A percentile compares a stretch with the other conserved stretches of the same genome.
These are phyloP conservation scores for Lentithecium fluviatile DNA, from an alignment of 495 filamentous ascomycete genomes.

Conservation along the genomic window DNA sequence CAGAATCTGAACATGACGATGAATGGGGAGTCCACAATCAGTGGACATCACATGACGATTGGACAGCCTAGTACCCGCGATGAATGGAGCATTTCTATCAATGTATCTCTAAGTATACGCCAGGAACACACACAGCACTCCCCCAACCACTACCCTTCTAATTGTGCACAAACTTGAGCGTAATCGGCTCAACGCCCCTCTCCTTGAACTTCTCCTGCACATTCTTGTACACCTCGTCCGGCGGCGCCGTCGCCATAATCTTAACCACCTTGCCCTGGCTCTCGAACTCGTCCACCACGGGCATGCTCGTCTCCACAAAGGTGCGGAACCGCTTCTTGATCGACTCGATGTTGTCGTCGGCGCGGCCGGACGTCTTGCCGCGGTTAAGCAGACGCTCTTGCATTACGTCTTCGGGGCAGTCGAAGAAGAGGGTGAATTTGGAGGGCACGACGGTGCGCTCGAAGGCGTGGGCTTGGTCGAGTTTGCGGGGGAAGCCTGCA, in stretches of 20 bases:
- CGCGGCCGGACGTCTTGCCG: conserved; percentile 84
- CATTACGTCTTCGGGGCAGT: conserved; percentile 88
- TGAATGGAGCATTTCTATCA: too few relatives aligned
- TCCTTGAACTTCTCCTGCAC: conserved; percentile 58
- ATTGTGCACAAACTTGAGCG: conserved; percentile 16
- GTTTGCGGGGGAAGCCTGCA: conserved; percentile 85
- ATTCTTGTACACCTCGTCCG: conserved; percentile 71
- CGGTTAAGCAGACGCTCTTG: conserved; percentile 76
- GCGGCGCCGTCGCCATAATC: conserved; percentile 63
- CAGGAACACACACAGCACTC: too few relatives aligned
- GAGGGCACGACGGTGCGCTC: conserved; percentile 83
- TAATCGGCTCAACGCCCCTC: conserved; percentile 45
- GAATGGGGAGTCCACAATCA: too few relatives aligned
- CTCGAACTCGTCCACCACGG: conserved; percentile 85
- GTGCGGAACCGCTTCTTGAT: conserved; percentile 94
- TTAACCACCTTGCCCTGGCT: conserved; percentile 73
- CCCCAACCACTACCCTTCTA: neutral
- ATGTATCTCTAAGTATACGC: too few relatives aligned
- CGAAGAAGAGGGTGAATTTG: conserved; percentile 82
- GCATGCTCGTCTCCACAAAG: conserved; percentile 95
- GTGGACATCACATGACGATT: too few relatives aligned
- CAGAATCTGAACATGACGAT: neutral
- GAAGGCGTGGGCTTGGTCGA: conserved; percentile 93
- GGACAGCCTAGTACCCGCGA: too few relatives aligned
- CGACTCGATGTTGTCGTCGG: conserved; percentile 91